These are phyloP conservation scores for Ilyonectria sp. DNA, from an alignment of 2,329 filamentous ascomycete species.

Conservation along the genomic window DNA sequence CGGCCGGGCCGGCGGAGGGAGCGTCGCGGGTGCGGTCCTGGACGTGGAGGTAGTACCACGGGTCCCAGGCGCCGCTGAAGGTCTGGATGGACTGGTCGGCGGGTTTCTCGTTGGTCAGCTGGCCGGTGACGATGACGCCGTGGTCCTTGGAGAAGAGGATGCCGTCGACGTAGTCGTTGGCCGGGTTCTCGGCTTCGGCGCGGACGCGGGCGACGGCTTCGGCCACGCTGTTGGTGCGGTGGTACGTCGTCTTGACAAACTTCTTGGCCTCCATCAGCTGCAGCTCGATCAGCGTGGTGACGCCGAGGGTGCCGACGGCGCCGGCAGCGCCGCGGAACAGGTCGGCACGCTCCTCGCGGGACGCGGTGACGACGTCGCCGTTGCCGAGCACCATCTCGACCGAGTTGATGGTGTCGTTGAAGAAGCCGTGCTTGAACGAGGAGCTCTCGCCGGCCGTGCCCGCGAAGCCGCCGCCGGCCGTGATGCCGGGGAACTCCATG, in stretches of 20 bases:
- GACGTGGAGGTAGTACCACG: conserved; percentile 78
- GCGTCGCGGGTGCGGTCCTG: conserved; percentile 49
- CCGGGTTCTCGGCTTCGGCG: neutral
- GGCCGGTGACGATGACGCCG: conserved; percentile 69
- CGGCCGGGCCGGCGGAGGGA: neutral
- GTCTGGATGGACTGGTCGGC: conserved; percentile 35
- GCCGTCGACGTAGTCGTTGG: conserved; percentile 72
- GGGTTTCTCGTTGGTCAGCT: conserved; percentile 51
- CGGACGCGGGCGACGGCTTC: conserved; percentile 62
- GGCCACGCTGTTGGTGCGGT: conserved; percentile 57
- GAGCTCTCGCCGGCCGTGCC: conserved; percentile 78
- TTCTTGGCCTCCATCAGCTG: conserved; percentile 67
- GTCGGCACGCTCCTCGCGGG: conserved; percentile 62
- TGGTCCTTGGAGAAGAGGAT: conserved; percentile 66
- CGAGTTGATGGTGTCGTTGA: conserved; percentile 73
- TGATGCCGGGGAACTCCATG: conserved; percentile 81
- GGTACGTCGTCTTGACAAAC: conserved; percentile 71
- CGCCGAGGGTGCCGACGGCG: conserved; percentile 72
- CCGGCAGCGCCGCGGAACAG: conserved; percentile 73
- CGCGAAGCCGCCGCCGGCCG: conserved; percentile 76
- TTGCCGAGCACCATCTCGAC: conserved; percentile 76
- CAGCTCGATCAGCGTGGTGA: conserved; percentile 73
- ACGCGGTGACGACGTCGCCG: conserved; percentile 67
- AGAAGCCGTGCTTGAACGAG: conserved; percentile 77
- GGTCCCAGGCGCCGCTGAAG: conserved; percentile 69